These are phyloP conservation scores for Lecanicillium sp. DNA, from an alignment of 2,329 filamentous ascomycete species.

Conservation along the genomic window DNA sequence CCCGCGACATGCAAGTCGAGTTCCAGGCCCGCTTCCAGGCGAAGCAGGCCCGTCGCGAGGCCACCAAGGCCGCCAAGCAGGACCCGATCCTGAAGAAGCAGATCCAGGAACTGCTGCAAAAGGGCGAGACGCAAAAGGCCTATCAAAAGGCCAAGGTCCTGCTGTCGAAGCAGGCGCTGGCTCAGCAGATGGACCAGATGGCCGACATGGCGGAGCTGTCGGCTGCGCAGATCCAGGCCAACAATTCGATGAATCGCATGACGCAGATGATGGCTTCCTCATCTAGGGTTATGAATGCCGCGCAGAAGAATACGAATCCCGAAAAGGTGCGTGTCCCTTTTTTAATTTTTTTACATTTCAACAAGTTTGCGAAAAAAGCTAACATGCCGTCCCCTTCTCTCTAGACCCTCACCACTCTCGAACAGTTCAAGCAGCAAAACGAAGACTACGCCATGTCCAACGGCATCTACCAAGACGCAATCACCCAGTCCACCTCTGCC, in stretches of 20 bases:
- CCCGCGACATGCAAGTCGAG: conserved; percentile 54
- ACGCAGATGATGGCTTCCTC: conserved; percentile 55
- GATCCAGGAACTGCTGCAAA: conserved; percentile 54
- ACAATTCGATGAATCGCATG: conserved; percentile 58
- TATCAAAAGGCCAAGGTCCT: conserved; percentile 57
- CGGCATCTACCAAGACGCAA: conserved; percentile 80
- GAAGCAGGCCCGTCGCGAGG: conserved; percentile 53
- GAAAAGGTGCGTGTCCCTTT: conserved; percentile 34
- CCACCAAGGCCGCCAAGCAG: conserved; percentile 52
- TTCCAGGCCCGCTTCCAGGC: conserved; percentile 57
- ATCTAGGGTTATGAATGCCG: conserved; percentile 48
- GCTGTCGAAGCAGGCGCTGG: conserved; percentile 52
- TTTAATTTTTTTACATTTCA: neutral
- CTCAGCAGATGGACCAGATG: conserved; percentile 55
- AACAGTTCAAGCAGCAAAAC: conserved; percentile 54
- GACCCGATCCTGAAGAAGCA: conserved; percentile 54
- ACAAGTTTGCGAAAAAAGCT: too few relatives aligned
- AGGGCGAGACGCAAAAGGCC: conserved; percentile 54
- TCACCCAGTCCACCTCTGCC: conserved; percentile 65
- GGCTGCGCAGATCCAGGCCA: conserved; percentile 54
- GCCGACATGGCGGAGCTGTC: conserved; percentile 56
- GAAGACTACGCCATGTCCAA: conserved; percentile 57
- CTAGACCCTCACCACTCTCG: conserved; percentile 49
- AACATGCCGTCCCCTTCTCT: too few relatives aligned
- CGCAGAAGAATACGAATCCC: conserved; percentile 50